These are phyloP conservation scores for Agroathelia rolfsii DNA, from an alignment of 1,284 basidiomycete genomes.

Conservation along the genomic window DNA sequence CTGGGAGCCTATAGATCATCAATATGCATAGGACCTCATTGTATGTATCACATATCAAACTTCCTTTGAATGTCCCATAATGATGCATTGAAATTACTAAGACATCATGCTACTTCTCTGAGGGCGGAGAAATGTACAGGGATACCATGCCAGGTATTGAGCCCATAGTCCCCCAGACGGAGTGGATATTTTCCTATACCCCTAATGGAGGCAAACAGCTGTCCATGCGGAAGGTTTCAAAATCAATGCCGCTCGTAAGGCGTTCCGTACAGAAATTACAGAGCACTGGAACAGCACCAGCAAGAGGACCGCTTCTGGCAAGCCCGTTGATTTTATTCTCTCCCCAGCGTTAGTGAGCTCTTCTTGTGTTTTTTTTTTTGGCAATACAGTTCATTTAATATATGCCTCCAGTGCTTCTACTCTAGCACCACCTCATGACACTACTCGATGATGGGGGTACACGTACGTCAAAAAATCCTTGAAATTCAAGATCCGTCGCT, in stretches of 20 bases:
- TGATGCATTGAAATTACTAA: conserved; percentile 15
- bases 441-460: too few relatives aligned
- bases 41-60: conserved; percentile 20
- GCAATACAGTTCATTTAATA: too few relatives aligned
- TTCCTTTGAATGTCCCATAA: conserved; percentile 3
- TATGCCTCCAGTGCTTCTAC: conserved; percentile 39
- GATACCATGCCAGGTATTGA: conserved; percentile 31
- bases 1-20: conserved; percentile 37
- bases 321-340: conserved; percentile 45
- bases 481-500: too few relatives aligned
- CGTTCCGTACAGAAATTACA: conserved; percentile 30
- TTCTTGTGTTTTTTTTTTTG: too few relatives aligned
- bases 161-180: conserved; percentile 30
- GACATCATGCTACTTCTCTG: conserved; percentile 39
- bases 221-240: too few relatives aligned
- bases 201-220: too few relatives aligned
- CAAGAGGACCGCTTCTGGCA: conserved; percentile 33
- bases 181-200: too few relatives aligned
- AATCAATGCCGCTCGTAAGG: conserved; percentile 35
- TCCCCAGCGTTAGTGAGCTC: too few relatives aligned
- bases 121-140: conserved; percentile 39
- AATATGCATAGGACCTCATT: conserved; percentile 39
- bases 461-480: too few relatives aligned
- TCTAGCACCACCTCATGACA: conserved; percentile 40
- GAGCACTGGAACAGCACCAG: conserved; percentile 44